Conservation (phyloP, 2,329 filamentous ascomycete species). For the Stromatinia cepivora region DNA sequence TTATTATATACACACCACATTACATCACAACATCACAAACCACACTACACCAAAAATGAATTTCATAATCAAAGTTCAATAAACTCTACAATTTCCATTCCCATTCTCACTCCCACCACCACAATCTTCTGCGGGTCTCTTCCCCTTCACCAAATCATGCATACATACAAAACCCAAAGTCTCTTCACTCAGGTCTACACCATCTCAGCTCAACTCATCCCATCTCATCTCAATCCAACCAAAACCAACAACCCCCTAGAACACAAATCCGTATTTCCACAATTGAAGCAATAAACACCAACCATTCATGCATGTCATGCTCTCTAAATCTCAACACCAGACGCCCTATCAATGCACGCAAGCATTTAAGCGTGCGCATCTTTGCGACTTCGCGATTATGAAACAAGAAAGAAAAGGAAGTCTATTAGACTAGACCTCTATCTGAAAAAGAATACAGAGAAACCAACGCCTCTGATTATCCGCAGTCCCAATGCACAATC, state of each 20-base stretch:
- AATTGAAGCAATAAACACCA: neutral
- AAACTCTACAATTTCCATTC: neutral
- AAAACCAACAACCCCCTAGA: neutral
- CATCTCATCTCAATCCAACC: neutral
- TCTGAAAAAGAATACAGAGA: neutral
- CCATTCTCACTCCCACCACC: neutral
- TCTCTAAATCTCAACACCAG: neutral
- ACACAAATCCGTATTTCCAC: neutral
- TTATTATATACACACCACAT: fast-evolving
- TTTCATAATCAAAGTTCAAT: neutral
- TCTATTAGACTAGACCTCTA: conserved; percentile 5
- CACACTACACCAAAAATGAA: neutral
- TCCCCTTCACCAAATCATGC: no score
- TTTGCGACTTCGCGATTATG: neutral
- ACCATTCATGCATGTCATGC: neutral
- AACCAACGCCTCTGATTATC: conserved; percentile 2
- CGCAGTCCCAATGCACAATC: neutral
- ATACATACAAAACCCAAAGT: neutral
- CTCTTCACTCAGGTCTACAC: neutral
- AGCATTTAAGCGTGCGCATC: neutral
- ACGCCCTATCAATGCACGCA: neutral
- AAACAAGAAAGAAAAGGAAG: neutral
- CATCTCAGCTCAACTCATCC: neutral
- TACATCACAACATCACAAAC: neutral
- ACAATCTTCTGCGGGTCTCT: no score